Evolutionary conservation across 78 protist species (phyloP).

Genomic region (Planoprotostelium fungivorum): DNA sequence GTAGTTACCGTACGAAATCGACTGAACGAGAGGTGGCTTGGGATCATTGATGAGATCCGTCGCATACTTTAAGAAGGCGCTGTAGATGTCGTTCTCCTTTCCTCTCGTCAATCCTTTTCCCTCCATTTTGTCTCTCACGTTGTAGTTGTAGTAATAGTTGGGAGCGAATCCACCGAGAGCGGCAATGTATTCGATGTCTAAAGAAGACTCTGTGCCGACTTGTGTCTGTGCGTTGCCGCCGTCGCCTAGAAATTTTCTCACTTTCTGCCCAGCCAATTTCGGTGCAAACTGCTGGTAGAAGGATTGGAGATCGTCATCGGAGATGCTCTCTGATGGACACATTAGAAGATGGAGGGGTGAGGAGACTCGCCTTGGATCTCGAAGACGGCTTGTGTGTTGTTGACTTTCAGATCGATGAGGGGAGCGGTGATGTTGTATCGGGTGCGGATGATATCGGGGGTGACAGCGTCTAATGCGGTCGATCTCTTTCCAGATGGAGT

Average conservation of each 20-base stretch:
- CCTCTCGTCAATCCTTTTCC: too few species aligned
- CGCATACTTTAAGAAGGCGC: not conserved
- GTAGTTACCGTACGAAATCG: not conserved
- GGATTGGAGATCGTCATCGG: not conserved
- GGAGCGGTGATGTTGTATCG: slow-evolving; percentile 30
- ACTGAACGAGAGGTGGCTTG: too few species aligned
- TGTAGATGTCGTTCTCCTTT: not conserved
- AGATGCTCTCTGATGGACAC: not conserved
- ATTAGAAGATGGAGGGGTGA: not conserved
- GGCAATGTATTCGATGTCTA: not conserved
- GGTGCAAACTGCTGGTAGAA: slow-evolving; percentile 15
- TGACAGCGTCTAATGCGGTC: not conserved
- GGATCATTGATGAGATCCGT: not conserved
- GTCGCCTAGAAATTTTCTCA: not conserved
- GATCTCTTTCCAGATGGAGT: not conserved
- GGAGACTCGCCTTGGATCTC: slow-evolving; percentile 26
- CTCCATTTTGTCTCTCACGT: not conserved
- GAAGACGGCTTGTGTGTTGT: slow-evolving; percentile 28
- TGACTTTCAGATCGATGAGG: not conserved
- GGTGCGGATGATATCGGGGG: slow-evolving; percentile 34
- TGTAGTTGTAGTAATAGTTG: not conserved
- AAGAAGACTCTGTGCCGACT: slow-evolving; percentile 10
- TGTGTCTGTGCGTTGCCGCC: slow-evolving; percentile 18
- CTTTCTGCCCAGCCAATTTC: not conserved
- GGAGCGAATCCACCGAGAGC: not conserved